These are phyloP conservation scores for Moniliophthora roreri DNA, from an alignment of 1,284 basidiomycete genomes.

Conservation along the genomic window DNA sequence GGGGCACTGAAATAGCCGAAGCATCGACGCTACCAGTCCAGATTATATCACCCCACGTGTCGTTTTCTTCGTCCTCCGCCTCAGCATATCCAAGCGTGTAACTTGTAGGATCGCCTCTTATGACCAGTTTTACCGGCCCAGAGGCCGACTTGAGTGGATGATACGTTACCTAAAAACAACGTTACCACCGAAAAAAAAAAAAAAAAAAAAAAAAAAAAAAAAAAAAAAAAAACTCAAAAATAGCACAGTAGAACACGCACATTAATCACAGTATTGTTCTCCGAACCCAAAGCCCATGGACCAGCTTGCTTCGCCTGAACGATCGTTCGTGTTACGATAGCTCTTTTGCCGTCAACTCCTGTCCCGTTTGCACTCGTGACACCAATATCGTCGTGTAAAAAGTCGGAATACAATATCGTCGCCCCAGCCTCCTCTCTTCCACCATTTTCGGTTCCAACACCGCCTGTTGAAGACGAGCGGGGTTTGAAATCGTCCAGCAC, in stretches of 20 bases:
- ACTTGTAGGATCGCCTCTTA: slow-evolving; percentile 26
- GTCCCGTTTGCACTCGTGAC: slow-evolving; percentile 23
- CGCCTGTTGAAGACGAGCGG: slow-evolving; percentile 18
- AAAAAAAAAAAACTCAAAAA: too few relatives aligned
- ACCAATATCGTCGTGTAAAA: slow-evolving; percentile 36
- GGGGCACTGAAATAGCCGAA: slow-evolving; percentile 28
- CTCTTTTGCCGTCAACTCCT: slow-evolving; percentile 18
- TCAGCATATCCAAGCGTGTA: slow-evolving; percentile 34
- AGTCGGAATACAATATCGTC: slow-evolving; percentile 34
- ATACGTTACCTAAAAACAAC: background rate
- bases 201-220: background rate
- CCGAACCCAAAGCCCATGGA: slow-evolving; percentile 32
- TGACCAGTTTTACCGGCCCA: slow-evolving; percentile 28
- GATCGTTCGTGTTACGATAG: slow-evolving; percentile 28
- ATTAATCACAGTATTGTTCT: slow-evolving; percentile 30
- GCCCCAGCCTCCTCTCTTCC: slow-evolving; percentile 31
- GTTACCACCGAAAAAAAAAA: background rate
- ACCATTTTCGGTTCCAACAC: slow-evolving; percentile 2
- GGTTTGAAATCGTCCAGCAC: slow-evolving; percentile 29
- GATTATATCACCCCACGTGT: slow-evolving; percentile 1
- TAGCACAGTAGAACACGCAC: slow-evolving; percentile 18
- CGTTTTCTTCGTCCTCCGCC: slow-evolving; percentile 16
- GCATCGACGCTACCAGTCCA: slow-evolving; percentile 10
- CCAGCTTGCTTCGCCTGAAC: slow-evolving; percentile 32
- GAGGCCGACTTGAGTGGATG: slow-evolving; percentile 22